Evolutionary conservation across 2,329 filamentous ascomycete species (phyloP), one percentile per base, ranked within the genome.

Genomic region (Colletotrichum gigasporum): DNA sequence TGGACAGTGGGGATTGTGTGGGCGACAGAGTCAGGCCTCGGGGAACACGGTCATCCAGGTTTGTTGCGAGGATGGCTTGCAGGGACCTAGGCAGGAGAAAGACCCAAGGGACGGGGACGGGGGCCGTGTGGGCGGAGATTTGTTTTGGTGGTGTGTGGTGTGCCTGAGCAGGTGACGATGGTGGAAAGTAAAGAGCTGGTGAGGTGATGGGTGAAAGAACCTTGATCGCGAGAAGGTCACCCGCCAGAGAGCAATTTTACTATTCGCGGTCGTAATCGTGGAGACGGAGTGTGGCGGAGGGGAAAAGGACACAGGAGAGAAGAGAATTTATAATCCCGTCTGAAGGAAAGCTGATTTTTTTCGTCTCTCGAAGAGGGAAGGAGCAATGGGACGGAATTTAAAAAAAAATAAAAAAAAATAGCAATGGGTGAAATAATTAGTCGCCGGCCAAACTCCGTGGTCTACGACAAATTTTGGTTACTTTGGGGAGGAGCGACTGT

Each of bases 1-100:
- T 47, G 55, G 55, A 34, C 39, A 48, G 60, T 64, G 61, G 61
- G 35, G 61, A 61, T 45, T n/a, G 44, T 14, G 58, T 41, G 35
- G 45, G 45, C 32, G 32, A 16, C n/a, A 50, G 57, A 30, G 56
- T 48, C 48, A 54, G 56, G 28, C 58, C 8, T 28, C 20, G 30
- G 39, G 41, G 48, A 39, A n/a, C n/a, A n/a, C 11, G 48, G 41
- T 20, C 16, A 30, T 47, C 26, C 24, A 47, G 53, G 53, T 54
- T 35, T 54, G 51, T 12, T 48, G 44, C 34, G 37, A 45, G 30
- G 48, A 16, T 50, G 20, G 22, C 20, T 35, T n/a, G 30, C 53
- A 45, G 41, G 53, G 39, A 37, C 53, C 41, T 47, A 56, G 42
- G 41, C n/a, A n/a, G n/a, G n/a, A n/a, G n/a, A n/a, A 35, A 18